These are phyloP conservation scores for Globisporangium paroecandrum DNA, from an alignment of 352 stramenopile species.

Conservation along the genomic window DNA sequence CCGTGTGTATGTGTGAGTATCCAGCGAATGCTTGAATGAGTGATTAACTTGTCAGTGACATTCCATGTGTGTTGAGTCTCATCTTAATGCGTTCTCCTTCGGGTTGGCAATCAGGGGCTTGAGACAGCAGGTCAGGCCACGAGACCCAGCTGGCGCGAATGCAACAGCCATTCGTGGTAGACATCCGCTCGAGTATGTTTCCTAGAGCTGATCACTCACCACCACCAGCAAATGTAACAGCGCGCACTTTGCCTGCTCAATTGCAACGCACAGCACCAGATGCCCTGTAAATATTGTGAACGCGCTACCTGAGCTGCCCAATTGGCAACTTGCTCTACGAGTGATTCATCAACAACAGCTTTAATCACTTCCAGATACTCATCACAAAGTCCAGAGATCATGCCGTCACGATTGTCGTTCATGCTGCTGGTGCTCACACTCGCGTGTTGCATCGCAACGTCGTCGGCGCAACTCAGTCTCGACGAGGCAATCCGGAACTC, in stretches of 20 bases:
- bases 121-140: neutral
- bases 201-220: neutral
- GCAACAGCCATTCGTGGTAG: neutral
- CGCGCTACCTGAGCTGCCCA: neutral
- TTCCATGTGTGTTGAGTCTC: neutral
- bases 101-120: neutral
- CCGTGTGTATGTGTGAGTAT: neutral
- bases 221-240: neutral
- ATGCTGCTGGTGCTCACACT: neutral
- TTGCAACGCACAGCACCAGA: neutral
- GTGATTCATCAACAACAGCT: neutral
- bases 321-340: neutral
- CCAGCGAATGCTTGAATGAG: neutral
- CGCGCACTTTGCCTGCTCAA: neutral
- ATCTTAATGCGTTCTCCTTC: neutral
- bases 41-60: neutral
- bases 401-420: neutral
- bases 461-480: constrained; percentile 8
- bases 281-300: neutral
- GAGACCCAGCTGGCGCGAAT: neutral
- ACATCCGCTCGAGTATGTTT: neutral
- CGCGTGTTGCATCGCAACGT: constrained; percentile 10
- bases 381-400: neutral
- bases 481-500: constrained; percentile 11
- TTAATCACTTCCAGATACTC: neutral